phyloP scores from a whole-genome alignment of 108 stramenopile genomes.

The Ochromonas danica region DNA sequence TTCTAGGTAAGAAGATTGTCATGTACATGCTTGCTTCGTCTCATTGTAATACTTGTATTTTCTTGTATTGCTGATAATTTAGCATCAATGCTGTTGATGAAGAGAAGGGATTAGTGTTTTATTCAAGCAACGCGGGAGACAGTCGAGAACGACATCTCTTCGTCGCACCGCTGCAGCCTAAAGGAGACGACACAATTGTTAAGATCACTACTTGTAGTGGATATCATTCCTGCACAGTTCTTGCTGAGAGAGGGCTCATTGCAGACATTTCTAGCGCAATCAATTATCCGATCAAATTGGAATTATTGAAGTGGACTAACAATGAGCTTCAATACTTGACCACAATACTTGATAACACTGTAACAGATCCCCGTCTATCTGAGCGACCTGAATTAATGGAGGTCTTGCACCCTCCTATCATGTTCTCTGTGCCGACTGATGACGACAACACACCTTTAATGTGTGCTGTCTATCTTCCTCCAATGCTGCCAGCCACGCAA shows the following conservation, averaged over 20 bases:
- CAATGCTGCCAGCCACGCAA: too few species aligned
- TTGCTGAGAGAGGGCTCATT: too few species aligned
- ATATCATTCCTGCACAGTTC: too few species aligned
- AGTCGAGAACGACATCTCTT: slow-evolving; percentile 78
- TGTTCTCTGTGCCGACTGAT: background rate
- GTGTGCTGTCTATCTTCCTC: slow-evolving; percentile 69
- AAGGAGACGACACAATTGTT: too few species aligned
- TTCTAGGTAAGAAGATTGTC: background rate
- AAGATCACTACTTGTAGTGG: too few species aligned
- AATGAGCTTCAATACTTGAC: too few species aligned
- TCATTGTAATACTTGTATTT: background rate
- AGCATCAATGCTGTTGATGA: slow-evolving; percentile 68
- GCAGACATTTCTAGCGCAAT: too few species aligned
- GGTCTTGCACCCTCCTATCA: background rate
- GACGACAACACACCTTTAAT: background rate
- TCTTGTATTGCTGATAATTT: background rate
- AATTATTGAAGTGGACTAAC: slow-evolving; percentile 28
- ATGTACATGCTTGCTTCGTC: background rate
- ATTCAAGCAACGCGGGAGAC: slow-evolving; percentile 74
- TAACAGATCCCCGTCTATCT: too few species aligned
- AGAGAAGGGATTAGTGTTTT: slow-evolving; percentile 59
- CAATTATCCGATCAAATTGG: too few species aligned
- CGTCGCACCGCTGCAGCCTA: slow-evolving; percentile 60
- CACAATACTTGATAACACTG: too few species aligned
- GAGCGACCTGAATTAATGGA: too few species aligned